Evolutionary conservation across 2,329 filamentous ascomycete species (phyloP), one percentile per base, ranked within the genome.

Genomic region (Zymoseptoria ardabiliae): DNA sequence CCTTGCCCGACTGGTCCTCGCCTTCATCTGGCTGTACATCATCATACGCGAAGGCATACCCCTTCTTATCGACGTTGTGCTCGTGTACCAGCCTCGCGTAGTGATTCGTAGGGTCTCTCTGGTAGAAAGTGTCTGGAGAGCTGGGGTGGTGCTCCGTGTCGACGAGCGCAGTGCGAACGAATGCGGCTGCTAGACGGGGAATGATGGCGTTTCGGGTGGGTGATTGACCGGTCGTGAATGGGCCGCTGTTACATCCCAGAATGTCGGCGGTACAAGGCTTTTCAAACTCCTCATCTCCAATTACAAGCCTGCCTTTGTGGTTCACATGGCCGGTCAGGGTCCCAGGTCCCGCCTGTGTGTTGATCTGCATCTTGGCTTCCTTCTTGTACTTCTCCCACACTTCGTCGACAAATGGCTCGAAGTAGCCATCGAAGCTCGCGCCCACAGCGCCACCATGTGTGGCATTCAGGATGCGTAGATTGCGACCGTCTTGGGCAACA

Each of bases 151-250:
- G 68, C 11, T 75, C 72, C 8, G 73, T 71, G 3, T 72, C 71
- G 53, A 88, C 74, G 59, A 94, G 73, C 4, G 87, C 91, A n/a
- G 82, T 85, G 20, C 90, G 81, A 72, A 92, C 90, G 65, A 94
- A 83, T 0, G 87, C 89, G 1, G 90, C 90, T 0, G 87, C 84
- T 9, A 95, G 76, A n/a, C 90, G 82, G 0, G 90, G 88, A 3
- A 86, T 86, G 58, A 92, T 82, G 48, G 87, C 87, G 60, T 79
- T 79, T 28, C 78, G 72, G n/a, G 72, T 74, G 2, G 70, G 66
- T 11, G 74, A 74, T 0, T 71, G 64, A 55, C 82, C 69, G 48
- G 77, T 69, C 59, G 78, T 77, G 66, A 88, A 88, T 0, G 85
- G 84, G 0, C 85, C 85, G 7, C 80, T 84, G 68, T 83, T 87